Evolutionary conservation across 345 rosid genomes (phyloP), one percentile per base, ranked within the genome.

Genomic region (Citrus hindsii): DNA sequence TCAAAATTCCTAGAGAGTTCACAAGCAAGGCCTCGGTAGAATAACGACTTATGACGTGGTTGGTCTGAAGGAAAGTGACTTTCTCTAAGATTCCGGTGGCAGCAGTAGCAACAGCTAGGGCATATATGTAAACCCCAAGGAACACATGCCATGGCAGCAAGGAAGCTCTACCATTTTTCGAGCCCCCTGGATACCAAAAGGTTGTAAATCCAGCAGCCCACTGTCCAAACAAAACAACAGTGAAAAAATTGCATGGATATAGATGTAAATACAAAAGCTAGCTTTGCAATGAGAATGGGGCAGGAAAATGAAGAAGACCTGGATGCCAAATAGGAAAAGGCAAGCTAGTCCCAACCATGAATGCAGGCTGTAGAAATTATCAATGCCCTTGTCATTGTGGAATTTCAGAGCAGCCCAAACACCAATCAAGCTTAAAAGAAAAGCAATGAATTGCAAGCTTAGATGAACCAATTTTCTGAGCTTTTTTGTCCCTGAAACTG

Each of bases 111-210:
- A 94, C 42, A 5, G 97, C 88, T 24, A 94, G 94, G 5, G 90
- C 92, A 27, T 94, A 97, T 5, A 90, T 87, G 79, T 83, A 92
- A 76, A 94, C 78, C 71, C 99, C 99, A 4, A 94, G 80, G 91
- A 97, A 94, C 53, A 94, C 92, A 61, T 97, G 99, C 98, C 94
- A 94, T 40, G 98, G 92, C 84, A 94, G 79, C 79, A 93, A 85
- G 37, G 83, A 61, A 27, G 89, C 87, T 85, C 94, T 84, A 82
- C 90, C 80, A 40, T 86, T 92, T 83, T 90, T 87, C 14, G 98
- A 90, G 64, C 99, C 94, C 3, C 99, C 98, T 0, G 99, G 99
- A 87, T 92, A 94, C 98, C 98, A 94, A 68, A 86, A 97, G 33
- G 94, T 89, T 27, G 79, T 87, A 82, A 97, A 97, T 80, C 92